Evolutionary conservation across 306 rosid species (phyloP), one percentile per base, ranked within the genome.

Genomic region (Parietaria judaica): DNA sequence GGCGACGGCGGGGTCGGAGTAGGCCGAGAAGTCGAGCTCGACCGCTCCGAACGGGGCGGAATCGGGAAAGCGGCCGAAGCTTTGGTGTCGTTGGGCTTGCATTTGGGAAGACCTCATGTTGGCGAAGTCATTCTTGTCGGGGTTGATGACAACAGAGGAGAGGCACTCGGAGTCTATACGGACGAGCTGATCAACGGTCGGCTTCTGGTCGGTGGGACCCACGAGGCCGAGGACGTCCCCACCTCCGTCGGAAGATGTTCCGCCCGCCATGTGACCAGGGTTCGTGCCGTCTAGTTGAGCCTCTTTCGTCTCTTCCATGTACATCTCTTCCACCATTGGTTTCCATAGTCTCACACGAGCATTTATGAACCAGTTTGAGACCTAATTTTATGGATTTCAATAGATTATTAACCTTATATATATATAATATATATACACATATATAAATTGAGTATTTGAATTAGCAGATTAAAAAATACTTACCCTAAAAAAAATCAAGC

Each of bases 321-420:
- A 88, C 97, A 91, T 87, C 65, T 87, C 96, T 64, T 91, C 97
- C 14, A 91, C 95, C 97, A 91, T 91, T n/a, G 97, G 97, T 68
- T 91, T 91, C 97, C 97, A 91, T 1, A 91, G 82, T 51, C 97
- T 81, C 75, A 91, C 97, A 70, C 97, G 85, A 36, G 97, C 97
- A 60, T 91, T 91, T 14, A 91, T 91, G 73, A 91, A 91, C 98
- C 98, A 91, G 74, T 91, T 91, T 9, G 98, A 91, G 10, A 91
- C 98, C 98, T 91, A 36, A 54, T 56, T 48, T 54, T 23, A 23
- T 23, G 31, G 1, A 23, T 23, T 1, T 23, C 31, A 23, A 23
- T 0, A 23, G 31, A 23, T 23, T 23, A 23, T 23, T 23, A 23
- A 23, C 31, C 31, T 23, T 23, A 23, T 23, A 23, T 2, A 23